Conservation (phyloP, 768 basidiomycete species). For the Asterophora parasitica region DNA sequence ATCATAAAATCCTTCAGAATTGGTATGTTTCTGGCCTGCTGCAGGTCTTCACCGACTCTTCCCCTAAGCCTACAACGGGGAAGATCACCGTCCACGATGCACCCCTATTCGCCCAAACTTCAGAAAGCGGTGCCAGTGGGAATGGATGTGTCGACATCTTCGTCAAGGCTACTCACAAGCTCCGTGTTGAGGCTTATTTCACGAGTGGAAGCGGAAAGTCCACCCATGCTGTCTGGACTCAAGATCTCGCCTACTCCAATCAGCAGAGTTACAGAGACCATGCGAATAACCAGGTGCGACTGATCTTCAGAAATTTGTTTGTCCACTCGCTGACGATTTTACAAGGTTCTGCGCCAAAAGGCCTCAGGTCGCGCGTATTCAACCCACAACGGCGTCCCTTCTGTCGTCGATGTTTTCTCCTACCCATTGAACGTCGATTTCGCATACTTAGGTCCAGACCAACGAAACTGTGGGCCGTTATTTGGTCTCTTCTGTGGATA, state of each 20-base stretch:
- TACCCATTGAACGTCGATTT: constrained; percentile 45
- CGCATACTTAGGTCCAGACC: constrained; percentile 28
- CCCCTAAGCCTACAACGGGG: constrained; percentile 60
- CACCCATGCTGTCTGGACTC: constrained; percentile 56
- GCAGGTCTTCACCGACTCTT: constrained; percentile 65
- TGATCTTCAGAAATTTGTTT: neutral
- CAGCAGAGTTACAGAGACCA: constrained; percentile 55
- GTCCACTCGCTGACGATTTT: constrained; percentile 1
- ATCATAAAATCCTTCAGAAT: constrained; percentile 64
- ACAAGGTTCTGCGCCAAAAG: constrained; percentile 37
- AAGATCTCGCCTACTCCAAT: constrained; percentile 57
- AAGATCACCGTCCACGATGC: constrained; percentile 56
- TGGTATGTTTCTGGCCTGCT: constrained; percentile 75
- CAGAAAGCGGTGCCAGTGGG: constrained; percentile 37
- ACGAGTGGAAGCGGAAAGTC: constrained; percentile 53
- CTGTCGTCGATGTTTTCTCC: constrained; percentile 37
- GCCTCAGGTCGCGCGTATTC: constrained; percentile 33
- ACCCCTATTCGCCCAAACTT: constrained; percentile 50
- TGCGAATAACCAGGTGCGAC: constrained; percentile 32
- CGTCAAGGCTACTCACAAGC: constrained; percentile 50
- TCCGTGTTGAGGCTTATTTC: constrained; percentile 61
- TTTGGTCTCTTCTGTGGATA: neutral
- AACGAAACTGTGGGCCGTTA: constrained; percentile 30
- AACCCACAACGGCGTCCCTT: constrained; percentile 36
- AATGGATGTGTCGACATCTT: constrained; percentile 54